Evolutionary conservation across 331 rosid species (phyloP).

Genomic region (Malus hybrid): DNA sequence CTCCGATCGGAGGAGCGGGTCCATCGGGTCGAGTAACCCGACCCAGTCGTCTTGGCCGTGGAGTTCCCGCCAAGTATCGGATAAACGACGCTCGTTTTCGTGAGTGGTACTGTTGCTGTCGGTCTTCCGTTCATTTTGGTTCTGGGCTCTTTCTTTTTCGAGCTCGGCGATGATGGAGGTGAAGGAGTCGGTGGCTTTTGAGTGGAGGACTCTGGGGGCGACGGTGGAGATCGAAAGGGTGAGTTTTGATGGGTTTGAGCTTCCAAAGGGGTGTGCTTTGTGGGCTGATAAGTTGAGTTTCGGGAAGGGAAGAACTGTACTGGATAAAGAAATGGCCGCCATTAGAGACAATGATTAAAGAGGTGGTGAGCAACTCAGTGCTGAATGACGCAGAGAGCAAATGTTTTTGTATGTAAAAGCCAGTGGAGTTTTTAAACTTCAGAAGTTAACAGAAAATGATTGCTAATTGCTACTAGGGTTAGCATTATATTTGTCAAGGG

Average conservation of each 20-base stretch:
- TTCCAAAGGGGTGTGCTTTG: background rate
- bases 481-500: too few species aligned
- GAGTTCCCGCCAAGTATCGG: constrained; percentile 59
- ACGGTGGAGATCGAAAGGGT: background rate
- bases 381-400: background rate
- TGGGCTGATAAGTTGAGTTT: background rate
- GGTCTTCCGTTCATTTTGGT: background rate
- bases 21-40: constrained; percentile 69
- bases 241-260: background rate
- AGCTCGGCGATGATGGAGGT: constrained; percentile 20
- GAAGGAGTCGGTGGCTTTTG: constrained; percentile 12
- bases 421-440: background rate
- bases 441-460: background rate
- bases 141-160: constrained; percentile 3
- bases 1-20: constrained; percentile 49
- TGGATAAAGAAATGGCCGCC: constrained; percentile 49
- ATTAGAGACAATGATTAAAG: constrained; percentile 13
- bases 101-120: background rate
- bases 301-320: constrained; percentile 18
- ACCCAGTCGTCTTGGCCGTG: constrained; percentile 71
- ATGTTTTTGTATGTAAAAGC: background rate
- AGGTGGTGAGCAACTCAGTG: background rate
- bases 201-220: background rate
- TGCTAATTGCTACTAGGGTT: background rate
- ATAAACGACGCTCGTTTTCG: constrained; percentile 7